Conservation (phyloP, 2,329 filamentous ascomycete species). For the Helicocarpus griseus region DNA sequence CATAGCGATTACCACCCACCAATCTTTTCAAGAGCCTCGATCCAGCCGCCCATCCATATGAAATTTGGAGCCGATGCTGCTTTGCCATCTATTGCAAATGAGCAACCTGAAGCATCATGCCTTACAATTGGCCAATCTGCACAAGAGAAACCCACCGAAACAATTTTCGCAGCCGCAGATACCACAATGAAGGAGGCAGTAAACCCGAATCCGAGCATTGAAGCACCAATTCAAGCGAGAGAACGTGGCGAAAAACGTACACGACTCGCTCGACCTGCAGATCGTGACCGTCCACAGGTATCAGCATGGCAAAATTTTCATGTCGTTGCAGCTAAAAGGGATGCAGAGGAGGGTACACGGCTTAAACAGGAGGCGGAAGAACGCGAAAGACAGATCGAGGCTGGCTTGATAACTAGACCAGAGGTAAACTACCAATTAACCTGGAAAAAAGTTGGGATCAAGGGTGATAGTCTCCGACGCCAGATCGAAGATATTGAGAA, state of each 20-base stretch:
- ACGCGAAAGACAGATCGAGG: conserved; percentile 8
- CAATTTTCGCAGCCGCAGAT: neutral
- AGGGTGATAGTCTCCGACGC: conserved; percentile 18
- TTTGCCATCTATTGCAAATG: conserved; percentile 3
- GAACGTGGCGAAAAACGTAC: neutral
- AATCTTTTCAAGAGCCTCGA: neutral
- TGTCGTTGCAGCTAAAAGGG: conserved; percentile 21
- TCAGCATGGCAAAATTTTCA: conserved; percentile 33
- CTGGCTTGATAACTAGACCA: conserved; percentile 10
- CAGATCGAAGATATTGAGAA: conserved; percentile 17
- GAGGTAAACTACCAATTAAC: conserved; percentile 25
- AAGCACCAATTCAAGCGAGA: no score
- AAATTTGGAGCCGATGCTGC: neutral
- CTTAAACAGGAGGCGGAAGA: conserved; percentile 18
- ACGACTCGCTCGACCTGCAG: neutral
- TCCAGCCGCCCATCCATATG: no score
- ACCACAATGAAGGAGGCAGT: neutral
- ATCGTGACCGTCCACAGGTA: conserved; percentile 6
- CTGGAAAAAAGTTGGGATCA: conserved; percentile 30
- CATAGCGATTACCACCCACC: conserved; percentile 29
- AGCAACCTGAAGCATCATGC: neutral
- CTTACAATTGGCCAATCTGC: neutral
- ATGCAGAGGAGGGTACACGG: conserved; percentile 24
- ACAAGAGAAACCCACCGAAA: neutral
- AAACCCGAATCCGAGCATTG: neutral